A percentile compares a stretch with the other conserved stretches of the same genome.
phyloP scores from a whole-genome alignment of 1,284 basidiomycete genomes.

The Fomitopsis schrenkii region DNA sequence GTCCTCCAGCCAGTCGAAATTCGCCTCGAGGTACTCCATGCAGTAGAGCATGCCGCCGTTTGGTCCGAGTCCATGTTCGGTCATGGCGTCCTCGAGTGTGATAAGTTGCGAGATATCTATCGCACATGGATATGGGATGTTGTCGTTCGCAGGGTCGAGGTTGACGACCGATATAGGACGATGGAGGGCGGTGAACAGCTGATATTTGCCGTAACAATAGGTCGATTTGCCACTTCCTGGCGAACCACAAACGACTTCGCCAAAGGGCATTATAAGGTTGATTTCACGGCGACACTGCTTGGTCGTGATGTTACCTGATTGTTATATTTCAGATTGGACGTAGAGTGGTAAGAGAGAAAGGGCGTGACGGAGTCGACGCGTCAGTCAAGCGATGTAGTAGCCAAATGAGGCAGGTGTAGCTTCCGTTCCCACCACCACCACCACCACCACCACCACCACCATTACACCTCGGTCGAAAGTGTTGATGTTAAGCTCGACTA shows the following conservation, averaged over 20 bases:
- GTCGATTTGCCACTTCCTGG: slow-evolving; percentile 94
- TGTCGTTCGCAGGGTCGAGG: slow-evolving; percentile 92
- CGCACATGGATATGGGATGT: slow-evolving; percentile 87
- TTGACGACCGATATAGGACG: slow-evolving; percentile 91
- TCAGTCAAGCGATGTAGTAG: too few relatives aligned
- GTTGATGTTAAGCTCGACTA: too few relatives aligned
- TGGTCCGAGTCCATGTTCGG: slow-evolving; percentile 82
- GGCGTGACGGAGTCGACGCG: too few relatives aligned
- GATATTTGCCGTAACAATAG: slow-evolving; percentile 91
- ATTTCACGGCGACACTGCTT: too few relatives aligned
- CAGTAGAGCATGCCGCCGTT: slow-evolving; percentile 98
- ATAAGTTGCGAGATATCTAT: slow-evolving; percentile 87
- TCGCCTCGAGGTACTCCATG: slow-evolving; percentile 95
- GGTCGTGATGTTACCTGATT: too few relatives aligned
- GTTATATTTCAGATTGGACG: too few relatives aligned
- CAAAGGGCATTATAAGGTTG: slow-evolving; percentile 62
- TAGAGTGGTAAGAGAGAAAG: too few relatives aligned
- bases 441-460: too few relatives aligned
- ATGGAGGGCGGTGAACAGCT: slow-evolving; percentile 84
- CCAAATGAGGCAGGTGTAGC: too few relatives aligned
- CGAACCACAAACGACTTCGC: slow-evolving; percentile 87
- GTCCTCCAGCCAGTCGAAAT: slow-evolving; percentile 92
- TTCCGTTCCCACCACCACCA: too few relatives aligned
- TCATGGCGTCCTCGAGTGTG: slow-evolving; percentile 87
- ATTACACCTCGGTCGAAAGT: too few relatives aligned